Evolutionary conservation across 305 asterid genomes (phyloP).

Genomic region (Striga hermonthica): DNA sequence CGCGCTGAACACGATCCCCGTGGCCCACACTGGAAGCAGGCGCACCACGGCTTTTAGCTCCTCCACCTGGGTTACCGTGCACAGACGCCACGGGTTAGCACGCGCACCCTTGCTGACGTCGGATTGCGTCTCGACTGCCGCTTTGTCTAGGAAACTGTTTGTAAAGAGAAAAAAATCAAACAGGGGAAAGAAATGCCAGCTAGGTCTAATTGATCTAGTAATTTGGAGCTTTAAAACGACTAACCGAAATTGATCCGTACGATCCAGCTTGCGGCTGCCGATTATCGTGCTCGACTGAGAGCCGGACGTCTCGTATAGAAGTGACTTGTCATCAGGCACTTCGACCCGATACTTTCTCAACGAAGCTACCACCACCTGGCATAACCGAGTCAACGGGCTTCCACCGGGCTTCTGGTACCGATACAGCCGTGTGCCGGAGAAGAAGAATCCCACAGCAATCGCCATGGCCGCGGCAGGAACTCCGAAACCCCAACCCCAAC

Average conservation of each 20-base stretch:
- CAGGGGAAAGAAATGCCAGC: neutral
- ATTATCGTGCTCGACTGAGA: neutral
- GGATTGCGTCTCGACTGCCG: constrained; percentile 7
- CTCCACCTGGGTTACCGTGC: constrained; percentile 10
- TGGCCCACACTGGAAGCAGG: constrained; percentile 6
- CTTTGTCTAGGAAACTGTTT: constrained; percentile 13
- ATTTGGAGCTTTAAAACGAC: neutral
- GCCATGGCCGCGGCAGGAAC: neutral
- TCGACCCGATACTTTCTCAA: neutral
- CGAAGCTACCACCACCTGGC: constrained; percentile 6
- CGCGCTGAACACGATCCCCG: constrained; percentile 2
- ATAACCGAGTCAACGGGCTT: neutral
- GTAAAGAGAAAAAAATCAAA: neutral
- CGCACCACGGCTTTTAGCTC: constrained; percentile 2
- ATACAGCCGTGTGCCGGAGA: neutral
- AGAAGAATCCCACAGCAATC: neutral
- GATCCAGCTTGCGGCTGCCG: constrained; percentile 5
- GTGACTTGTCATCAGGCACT: neutral
- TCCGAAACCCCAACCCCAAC: constrained; percentile 5
- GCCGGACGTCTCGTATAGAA: neutral
- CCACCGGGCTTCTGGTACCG: constrained; percentile 5
- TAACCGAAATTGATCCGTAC: neutral
- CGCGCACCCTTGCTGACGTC: neutral
- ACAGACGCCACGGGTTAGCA: neutral
- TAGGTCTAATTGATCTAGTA: no score